Conservation (phyloP, 352 stramenopile species). For the Globisporangium mamillatum region DNA sequence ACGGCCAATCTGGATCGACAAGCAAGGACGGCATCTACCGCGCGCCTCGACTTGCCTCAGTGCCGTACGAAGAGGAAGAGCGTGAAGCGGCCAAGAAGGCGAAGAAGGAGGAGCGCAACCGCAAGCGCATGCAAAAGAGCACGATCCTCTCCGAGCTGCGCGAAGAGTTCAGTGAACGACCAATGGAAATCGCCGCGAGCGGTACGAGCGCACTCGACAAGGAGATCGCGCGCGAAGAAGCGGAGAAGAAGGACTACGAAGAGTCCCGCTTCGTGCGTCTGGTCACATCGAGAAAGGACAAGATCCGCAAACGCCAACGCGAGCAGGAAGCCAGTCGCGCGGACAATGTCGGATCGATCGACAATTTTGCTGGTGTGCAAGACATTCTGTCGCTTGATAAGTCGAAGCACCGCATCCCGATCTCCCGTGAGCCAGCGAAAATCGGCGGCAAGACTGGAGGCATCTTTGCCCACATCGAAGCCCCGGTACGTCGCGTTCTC, state of each 20-base stretch:
- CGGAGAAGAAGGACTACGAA: conserved; percentile 83
- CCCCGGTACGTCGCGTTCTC: conserved; percentile 30
- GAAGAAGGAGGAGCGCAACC: conserved; percentile 76
- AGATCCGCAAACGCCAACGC: conserved; percentile 83
- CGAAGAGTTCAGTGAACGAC: conserved; percentile 84
- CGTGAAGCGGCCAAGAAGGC: conserved; percentile 73
- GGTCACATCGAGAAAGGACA: conserved; percentile 85
- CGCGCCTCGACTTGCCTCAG: conserved; percentile 67
- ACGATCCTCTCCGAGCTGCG: conserved; percentile 81
- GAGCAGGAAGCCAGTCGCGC: conserved; percentile 71
- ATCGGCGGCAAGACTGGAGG: conserved; percentile 70
- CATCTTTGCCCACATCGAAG: conserved; percentile 82
- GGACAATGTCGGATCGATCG: conserved; percentile 78
- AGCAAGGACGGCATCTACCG: conserved; percentile 74
- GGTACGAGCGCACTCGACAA: conserved; percentile 73
- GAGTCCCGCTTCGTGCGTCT: conserved; percentile 84
- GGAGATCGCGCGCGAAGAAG: conserved; percentile 75
- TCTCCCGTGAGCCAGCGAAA: conserved; percentile 51
- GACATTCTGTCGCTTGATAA: conserved; percentile 76
- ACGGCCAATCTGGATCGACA: conserved; percentile 21
- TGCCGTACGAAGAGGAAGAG: conserved; percentile 86
- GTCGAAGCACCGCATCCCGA: conserved; percentile 61
- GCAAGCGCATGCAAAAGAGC: conserved; percentile 82
- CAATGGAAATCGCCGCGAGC: conserved; percentile 62
- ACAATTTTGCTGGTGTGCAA: conserved; percentile 84